A percentile compares a stretch with the other conserved stretches of the same genome.
Conservation (phyloP, 768 basidiomycete genomes). For the Dendrothele bispora region DNA sequence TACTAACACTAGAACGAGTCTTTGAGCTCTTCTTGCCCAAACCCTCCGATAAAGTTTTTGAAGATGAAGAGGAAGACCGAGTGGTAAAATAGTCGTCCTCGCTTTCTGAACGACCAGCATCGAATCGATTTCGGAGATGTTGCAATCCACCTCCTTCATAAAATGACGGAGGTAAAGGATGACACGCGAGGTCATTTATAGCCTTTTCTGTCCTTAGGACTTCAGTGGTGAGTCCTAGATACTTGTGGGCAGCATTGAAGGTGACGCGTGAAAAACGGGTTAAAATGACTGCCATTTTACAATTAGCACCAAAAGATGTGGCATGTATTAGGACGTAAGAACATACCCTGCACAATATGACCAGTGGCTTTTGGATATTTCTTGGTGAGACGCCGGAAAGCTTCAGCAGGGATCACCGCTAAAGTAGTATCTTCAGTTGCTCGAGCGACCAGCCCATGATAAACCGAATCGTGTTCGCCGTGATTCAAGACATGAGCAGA, state of each 20-base stretch:
- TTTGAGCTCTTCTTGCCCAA: not conserved
- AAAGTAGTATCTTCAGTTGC: slow-evolving; percentile 93
- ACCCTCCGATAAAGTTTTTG: slow-evolving; percentile 14
- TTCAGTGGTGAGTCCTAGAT: slow-evolving; percentile 92
- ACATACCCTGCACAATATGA: slow-evolving; percentile 87
- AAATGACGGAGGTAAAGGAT: slow-evolving; percentile 88
- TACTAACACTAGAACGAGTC: slow-evolving; percentile 21
- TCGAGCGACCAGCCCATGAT: slow-evolving; percentile 83
- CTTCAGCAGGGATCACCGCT: slow-evolving; percentile 98
- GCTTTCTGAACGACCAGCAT: slow-evolving; percentile 51
- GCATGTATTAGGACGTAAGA: slow-evolving; percentile 8
- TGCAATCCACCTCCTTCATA: slow-evolving; percentile 92
- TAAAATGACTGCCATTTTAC: slow-evolving; percentile 68
- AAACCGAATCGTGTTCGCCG: slow-evolving; percentile 34
- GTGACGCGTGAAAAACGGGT: slow-evolving; percentile 97
- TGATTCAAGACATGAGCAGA: slow-evolving; percentile 16
- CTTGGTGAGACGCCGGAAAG: slow-evolving; percentile 90
- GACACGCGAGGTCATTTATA: slow-evolving; percentile 95
- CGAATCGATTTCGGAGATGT: slow-evolving; percentile 88
- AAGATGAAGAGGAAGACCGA: slow-evolving; percentile 27
- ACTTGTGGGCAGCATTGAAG: slow-evolving; percentile 95
- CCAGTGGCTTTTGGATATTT: slow-evolving; percentile 97
- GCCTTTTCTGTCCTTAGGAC: slow-evolving; percentile 95
- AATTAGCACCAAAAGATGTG: slow-evolving; percentile 3
- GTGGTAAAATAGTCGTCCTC: slow-evolving; percentile 53